Evolutionary conservation across 305 asterid genomes (phyloP), one percentile per base, ranked within the genome.

Genomic region (Caryopteris hybrid): DNA sequence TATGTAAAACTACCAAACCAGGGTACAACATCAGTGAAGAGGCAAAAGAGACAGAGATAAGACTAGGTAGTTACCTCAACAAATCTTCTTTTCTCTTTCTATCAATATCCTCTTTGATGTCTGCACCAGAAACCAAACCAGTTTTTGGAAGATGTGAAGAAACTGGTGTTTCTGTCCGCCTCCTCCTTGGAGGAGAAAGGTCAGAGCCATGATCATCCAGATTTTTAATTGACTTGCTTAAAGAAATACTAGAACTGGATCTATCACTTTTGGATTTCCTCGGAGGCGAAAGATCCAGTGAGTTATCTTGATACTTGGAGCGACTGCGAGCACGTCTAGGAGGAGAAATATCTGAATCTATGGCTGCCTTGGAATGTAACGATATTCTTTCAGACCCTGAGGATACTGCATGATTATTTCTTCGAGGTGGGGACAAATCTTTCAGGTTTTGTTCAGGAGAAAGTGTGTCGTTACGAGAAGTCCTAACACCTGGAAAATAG

Each of bases 141-240:
- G 95, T 88, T 80, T 78, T 84, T 13, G 84, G 82, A 53, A 23
- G 79, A 61, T 76, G 73, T 33, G 71, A 78, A 50, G 57, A 61
- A 57, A 41, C 23, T 4, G 83, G 58, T 31, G 88, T 66, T 63
- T 76, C 86, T 70, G 67, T 73, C 34, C 55, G 73, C 67, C 63
- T 54, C 74, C 70, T 88, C 77, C 95, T 87, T 43, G 88, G 97
- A 61, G 95, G 95, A 70, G 94, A 90, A 60, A 90, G 85, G 67
- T 88, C 95, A 21, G 80, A 58, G 36, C 41, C 64, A 20, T 61
- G 48, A 8, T 69, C 78, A 71, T 61, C 67, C 47, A 54, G 36
- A 53, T 33, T 52, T 17, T 27, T 61, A 38, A 33, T 23, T 27
- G 75, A 69, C 21, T 50, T 64, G 16, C 66, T 52, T 29, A 69